Conservation (phyloP, 2,329 filamentous ascomycete genomes). For the Xylariales sp. region DNA sequence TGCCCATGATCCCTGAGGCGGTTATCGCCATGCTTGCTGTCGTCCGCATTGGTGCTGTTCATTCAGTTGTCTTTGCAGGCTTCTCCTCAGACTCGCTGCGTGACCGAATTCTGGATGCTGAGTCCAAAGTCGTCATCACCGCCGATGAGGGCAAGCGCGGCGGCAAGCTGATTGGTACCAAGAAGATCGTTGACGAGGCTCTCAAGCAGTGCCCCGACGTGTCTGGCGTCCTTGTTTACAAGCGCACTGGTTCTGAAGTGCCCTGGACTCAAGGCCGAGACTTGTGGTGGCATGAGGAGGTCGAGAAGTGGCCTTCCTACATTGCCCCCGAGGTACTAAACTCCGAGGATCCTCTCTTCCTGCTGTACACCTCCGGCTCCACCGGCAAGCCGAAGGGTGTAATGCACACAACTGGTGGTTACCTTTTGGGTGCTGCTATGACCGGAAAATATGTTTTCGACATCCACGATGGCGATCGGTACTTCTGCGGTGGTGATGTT, state of each 20-base stretch:
- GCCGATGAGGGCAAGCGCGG: constrained; percentile 97
- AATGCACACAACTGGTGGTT: constrained; percentile 94
- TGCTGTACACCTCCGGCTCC: constrained; percentile 96
- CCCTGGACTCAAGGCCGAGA: constrained; percentile 88
- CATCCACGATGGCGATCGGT: constrained; percentile 87
- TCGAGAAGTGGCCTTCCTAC: constrained; percentile 93
- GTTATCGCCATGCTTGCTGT: constrained; percentile 88
- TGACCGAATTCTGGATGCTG: constrained; percentile 87
- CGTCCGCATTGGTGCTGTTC: constrained; percentile 86
- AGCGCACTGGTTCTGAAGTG: constrained; percentile 89
- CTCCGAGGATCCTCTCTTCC: constrained; percentile 93
- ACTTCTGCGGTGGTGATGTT: constrained; percentile 97
- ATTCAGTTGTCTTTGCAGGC: constrained; percentile 96
- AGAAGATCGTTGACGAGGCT: constrained; percentile 98
- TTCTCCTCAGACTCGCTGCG: constrained; percentile 96
- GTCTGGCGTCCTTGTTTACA: constrained; percentile 81
- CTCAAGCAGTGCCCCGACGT: constrained; percentile 94
- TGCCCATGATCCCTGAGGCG: constrained; percentile 98
- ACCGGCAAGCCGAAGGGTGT: constrained; percentile 99
- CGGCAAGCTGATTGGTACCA: constrained; percentile 94
- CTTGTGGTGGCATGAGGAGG: constrained; percentile 98
- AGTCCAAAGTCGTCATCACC: constrained; percentile 92
- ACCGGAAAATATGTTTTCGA: constrained; percentile 99
- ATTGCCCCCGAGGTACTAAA: constrained; percentile 83
- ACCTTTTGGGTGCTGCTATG: constrained; percentile 86